Percentiles rank a stretch among this genome's conserved stretches.
phyloP scores from a whole-genome alignment of 164 flowering plant species.

The Warburgia ugandensis region DNA sequence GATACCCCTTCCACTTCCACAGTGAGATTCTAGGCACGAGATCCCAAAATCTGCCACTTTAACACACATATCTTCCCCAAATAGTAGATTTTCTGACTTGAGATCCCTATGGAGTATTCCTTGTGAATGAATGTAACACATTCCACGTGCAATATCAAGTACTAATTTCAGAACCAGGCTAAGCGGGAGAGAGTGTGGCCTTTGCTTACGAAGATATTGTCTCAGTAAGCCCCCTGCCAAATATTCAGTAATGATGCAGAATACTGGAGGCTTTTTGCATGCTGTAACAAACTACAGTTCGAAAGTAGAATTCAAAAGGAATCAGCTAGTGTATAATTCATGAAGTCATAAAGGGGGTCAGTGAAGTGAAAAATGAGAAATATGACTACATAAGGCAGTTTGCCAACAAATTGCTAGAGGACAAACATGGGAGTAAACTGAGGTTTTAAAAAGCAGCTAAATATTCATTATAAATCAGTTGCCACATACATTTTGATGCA shows the following conservation, averaged over 20 bases:
- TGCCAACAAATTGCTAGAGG: too few relatives aligned
- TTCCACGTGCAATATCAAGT: slow-evolving; percentile 82
- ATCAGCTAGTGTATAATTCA: background rate
- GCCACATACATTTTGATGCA: too few relatives aligned
- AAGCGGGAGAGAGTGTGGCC: slow-evolving; percentile 76
- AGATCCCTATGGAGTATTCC: slow-evolving; percentile 92
- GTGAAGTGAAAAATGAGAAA: too few relatives aligned
- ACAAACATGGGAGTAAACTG: too few relatives aligned
- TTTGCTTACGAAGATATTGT: slow-evolving; percentile 80
- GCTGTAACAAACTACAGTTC: slow-evolving; percentile 81
- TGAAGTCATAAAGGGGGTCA: too few relatives aligned
- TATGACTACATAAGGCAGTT: too few relatives aligned
- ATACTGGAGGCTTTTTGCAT: slow-evolving; percentile 94
- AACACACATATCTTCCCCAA: slow-evolving; percentile 76
- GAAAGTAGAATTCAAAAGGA: slow-evolving; percentile 4
- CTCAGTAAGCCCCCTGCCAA: slow-evolving; percentile 81
- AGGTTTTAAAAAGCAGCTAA: too few relatives aligned
- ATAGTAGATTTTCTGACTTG: slow-evolving; percentile 84
- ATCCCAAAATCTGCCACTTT: slow-evolving; percentile 98
- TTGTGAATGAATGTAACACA: slow-evolving; percentile 86
- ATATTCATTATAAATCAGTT: too few relatives aligned
- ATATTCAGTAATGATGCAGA: slow-evolving; percentile 91
- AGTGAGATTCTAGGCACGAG: slow-evolving; percentile 84
- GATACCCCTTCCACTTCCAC: slow-evolving; percentile 77
- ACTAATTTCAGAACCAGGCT: slow-evolving; percentile 61